Evolutionary conservation across 345 rosid genomes (phyloP).

Genomic region (Brassica cretica): DNA sequence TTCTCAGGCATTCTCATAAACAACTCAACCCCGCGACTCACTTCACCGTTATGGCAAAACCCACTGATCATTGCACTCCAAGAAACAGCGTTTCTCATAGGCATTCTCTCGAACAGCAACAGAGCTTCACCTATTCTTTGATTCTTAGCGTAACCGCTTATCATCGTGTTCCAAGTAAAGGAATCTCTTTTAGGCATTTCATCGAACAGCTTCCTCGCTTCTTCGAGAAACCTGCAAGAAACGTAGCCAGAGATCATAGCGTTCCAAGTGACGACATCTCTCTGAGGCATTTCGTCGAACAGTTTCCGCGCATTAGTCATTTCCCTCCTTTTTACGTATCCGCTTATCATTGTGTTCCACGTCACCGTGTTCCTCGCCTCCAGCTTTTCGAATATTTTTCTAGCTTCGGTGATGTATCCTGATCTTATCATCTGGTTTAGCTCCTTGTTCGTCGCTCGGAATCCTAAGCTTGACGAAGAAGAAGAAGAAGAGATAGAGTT

Average conservation of each 20-base stretch:
- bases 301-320: slow-evolving; percentile 53
- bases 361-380: slow-evolving; percentile 48
- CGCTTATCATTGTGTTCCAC: slow-evolving; percentile 68
- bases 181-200: slow-evolving; percentile 41
- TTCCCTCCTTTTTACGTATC: slow-evolving; percentile 49
- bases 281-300: slow-evolving; percentile 63
- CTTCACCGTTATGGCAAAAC: slow-evolving; percentile 54
- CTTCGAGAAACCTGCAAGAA: slow-evolving; percentile 46
- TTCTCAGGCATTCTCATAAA: slow-evolving; percentile 57
- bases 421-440: slow-evolving; percentile 48
- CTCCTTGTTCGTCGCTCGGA: slow-evolving; percentile 47
- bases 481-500: slow-evolving; percentile 24
- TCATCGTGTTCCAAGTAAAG: slow-evolving; percentile 73
- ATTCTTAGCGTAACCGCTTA: slow-evolving; percentile 68
- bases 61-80: slow-evolving; percentile 67
- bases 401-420: slow-evolving; percentile 54
- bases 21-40: slow-evolving; percentile 44
- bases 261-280: slow-evolving; percentile 67
- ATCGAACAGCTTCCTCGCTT: slow-evolving; percentile 38
- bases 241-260: slow-evolving; percentile 64
- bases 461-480: slow-evolving; percentile 24
- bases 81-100: slow-evolving; percentile 51
- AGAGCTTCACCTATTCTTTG: slow-evolving; percentile 59
- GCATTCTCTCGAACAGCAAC: slow-evolving; percentile 53
- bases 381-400: slow-evolving; percentile 48